Evolutionary conservation across 495 filamentous ascomycete species (phyloP), one percentile per base, ranked within the genome.

Genomic region (Xylaria curta): DNA sequence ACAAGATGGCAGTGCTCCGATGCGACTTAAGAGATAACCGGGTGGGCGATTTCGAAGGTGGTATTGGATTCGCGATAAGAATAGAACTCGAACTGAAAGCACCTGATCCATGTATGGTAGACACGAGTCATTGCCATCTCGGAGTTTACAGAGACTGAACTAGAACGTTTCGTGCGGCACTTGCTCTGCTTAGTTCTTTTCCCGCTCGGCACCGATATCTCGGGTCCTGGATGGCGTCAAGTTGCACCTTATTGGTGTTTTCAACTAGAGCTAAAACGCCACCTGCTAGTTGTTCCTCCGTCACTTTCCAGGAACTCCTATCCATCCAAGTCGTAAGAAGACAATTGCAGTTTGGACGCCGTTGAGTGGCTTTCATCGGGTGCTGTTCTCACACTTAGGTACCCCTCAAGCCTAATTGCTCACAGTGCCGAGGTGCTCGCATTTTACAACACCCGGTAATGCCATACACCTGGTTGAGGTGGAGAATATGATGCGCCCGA

Each of bases 191-290:
- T 13, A 65, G 60, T 65, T 58, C 69, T 58, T 46, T 46, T 66
- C 42, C 53, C 62, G 69, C 53, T 71, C 69, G 69, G 69, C 69
- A 66, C 69, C 69, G 69, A 71, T 36, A 59, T 65, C 61, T 56
- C 62, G 69, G 69, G 61, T 56, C 62, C 53, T 58, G 17, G 47
- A 66, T 66, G 62, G 61, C 61, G 69, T 66, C 53, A 66, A 56
- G 69, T 51, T 21, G 33, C 24, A 51, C 47, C 54, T 51, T 46
- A 66, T 60, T 60, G 53, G 60, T 54, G 38, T 36, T 42, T 21
- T 3, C 59, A 5, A 40, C 44, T 28, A 47, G 59, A 66, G 44
- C 28, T 56, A 42, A 26, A 42, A 42, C 46, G 28, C 24, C 28
- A 46, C 21, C 54, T 69, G 9, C 26, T 36, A 36, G 15, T n/a